A percentile compares a stretch with the other conserved stretches of the same genome.
phyloP scores from a whole-genome alignment of 148 eudicot genomes.

The Amaranthus hypochondriacus region DNA sequence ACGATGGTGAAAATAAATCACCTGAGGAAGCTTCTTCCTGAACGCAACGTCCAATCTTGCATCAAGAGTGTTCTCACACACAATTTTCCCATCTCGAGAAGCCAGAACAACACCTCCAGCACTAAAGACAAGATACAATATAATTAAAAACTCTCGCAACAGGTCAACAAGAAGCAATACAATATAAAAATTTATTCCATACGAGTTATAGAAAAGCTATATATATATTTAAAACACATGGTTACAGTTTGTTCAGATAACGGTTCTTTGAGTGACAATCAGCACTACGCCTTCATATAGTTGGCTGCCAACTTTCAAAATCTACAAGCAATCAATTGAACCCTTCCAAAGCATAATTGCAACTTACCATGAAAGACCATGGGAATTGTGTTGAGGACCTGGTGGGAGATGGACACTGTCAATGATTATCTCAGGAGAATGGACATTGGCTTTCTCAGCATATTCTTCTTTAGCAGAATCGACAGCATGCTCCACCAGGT shows the following conservation, averaged over 20 bases:
- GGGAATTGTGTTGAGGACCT: slow-evolving; percentile 57
- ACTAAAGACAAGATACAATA: slow-evolving; percentile 40
- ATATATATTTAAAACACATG: neutral
- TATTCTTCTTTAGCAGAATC: slow-evolving; percentile 69
- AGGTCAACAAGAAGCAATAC: neutral
- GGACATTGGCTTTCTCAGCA: slow-evolving; percentile 64
- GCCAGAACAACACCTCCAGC: slow-evolving; percentile 96
- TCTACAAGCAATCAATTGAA: neutral
- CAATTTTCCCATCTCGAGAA: slow-evolving; percentile 97
- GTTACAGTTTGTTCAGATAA: too few species aligned
- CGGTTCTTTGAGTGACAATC: neutral
- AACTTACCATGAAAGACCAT: slow-evolving; percentile 66
- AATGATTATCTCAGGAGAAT: slow-evolving; percentile 65
- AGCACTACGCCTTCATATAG: neutral
- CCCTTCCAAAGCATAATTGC: neutral
- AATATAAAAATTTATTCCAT: neutral
- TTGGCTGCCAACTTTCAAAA: neutral
- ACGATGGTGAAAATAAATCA: slow-evolving; percentile 1
- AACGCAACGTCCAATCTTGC: slow-evolving; percentile 92
- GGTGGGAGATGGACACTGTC: slow-evolving; percentile 80
- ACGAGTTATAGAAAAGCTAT: neutral
- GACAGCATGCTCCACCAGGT: slow-evolving; percentile 52
- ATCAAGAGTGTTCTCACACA: slow-evolving; percentile 87
- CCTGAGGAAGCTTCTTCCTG: slow-evolving; percentile 83
- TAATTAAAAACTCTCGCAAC: slow-evolving; percentile 2